Percentiles rank a stretch among this genome's conserved stretches.
Conservation (phyloP, 768 basidiomycete genomes). For the Mycena crocata region DNA sequence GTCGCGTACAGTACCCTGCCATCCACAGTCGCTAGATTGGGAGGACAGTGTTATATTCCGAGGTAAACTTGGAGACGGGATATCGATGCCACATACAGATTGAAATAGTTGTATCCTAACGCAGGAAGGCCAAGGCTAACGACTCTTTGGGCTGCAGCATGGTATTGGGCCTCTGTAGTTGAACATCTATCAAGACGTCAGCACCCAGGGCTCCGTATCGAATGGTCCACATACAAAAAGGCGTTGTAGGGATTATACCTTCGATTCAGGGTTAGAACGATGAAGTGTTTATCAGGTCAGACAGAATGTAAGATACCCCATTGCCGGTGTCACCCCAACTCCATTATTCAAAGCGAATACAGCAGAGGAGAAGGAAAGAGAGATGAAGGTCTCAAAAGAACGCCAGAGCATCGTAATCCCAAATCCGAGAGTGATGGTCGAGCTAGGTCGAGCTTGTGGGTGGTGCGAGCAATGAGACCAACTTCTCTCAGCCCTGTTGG, state of each 20-base stretch:
- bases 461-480: neutral
- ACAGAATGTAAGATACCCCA: too few species aligned
- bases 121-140: constrained; percentile 49
- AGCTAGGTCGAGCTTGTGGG: neutral
- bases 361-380: constrained; percentile 35
- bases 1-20: constrained; percentile 57
- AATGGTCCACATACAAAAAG: constrained; percentile 48
- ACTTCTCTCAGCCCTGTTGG: neutral
- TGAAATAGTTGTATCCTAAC: constrained; percentile 57
- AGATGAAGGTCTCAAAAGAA: constrained; percentile 8
- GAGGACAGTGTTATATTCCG: neutral
- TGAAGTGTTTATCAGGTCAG: too few species aligned
- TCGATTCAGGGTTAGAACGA: too few species aligned
- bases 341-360: constrained; percentile 46
- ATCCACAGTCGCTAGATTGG: constrained; percentile 58
- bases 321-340: constrained; percentile 54
- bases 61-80: neutral
- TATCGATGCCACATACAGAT: constrained; percentile 49
- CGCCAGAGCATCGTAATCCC: constrained; percentile 7
- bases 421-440: neutral
- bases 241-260: constrained; percentile 65
- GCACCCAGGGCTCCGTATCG: neutral
- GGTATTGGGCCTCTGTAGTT: constrained; percentile 56
- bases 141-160: constrained; percentile 51
- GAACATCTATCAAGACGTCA: constrained; percentile 45